Evolutionary conservation across 495 filamentous ascomycete species (phyloP), one percentile per base, ranked within the genome.

Genomic region (Rhypophila decipiens): DNA sequence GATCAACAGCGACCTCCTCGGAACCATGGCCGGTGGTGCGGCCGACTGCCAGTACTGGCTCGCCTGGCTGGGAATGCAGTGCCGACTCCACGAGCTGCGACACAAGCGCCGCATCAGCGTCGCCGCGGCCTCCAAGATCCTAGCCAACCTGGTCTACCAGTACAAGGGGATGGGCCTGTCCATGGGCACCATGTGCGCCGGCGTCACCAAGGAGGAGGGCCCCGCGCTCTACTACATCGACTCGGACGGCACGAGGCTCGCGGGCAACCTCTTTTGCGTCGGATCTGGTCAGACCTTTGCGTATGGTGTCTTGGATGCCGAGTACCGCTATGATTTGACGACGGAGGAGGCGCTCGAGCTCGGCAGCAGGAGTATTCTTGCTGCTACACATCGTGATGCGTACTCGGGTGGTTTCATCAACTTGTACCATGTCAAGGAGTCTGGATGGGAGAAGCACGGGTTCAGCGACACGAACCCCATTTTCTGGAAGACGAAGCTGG

Each of bases 41-140:
- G 93, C 93, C 60, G 93, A 98, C 73, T 98, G 93, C 73, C 93
- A 97, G 82, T 97, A 95, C 76, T 98, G 93, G 93, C 84, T 98
- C 55, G 88, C 87, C 61, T 98, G 95, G 77, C 78, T 98, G 53
- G 93, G 93, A 50, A 94, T 97, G 84, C 89, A 97, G 75, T 98
- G 93, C 72, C 91, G 93, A 42, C 85, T 98, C 51, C 93, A 97
- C 70, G 93, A 98, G 74, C 91, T 98, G 57, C 88, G 93, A 50
- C 93, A 97, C 78, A 97, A 97, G 75, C 91, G 90, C 64, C 88
- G 93, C 57, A 98, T 98, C 72, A 88, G 87, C 41, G 93, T 98
- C 44, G 93, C 93, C 29, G 93, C 93, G 21, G 93, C 93, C 37
- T 94, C 87, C 50, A 98, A 98, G 79, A 97, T 98, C 61, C 87